Conservation (phyloP, 495 filamentous ascomycete species). For the Rhizodiscina lignyota region DNA sequence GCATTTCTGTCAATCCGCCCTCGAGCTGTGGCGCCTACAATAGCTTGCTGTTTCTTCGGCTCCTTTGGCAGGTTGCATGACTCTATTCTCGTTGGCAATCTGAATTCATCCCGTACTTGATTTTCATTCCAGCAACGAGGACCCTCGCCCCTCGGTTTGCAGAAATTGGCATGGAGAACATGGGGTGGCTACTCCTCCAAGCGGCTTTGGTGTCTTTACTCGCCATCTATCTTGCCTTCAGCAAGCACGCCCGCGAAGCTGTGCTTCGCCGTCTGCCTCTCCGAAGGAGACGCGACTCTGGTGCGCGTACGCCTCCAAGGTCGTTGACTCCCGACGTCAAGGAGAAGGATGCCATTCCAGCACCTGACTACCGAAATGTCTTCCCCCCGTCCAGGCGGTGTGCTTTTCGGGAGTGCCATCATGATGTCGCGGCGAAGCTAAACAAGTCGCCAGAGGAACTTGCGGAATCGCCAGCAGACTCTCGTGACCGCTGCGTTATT, state of each 20-base stretch:
- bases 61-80: no score
- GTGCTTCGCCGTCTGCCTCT: constrained; percentile 15
- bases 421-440: constrained; percentile 8
- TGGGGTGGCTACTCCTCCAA: no score
- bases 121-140: no score
- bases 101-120: no score
- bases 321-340: constrained; percentile 31
- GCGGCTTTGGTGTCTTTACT: no score
- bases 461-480: constrained; percentile 9
- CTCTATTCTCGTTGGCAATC: no score
- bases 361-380: constrained; percentile 26
- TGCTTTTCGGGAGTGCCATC: constrained; percentile 23
- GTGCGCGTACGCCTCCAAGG: constrained; percentile 36
- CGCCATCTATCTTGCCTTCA: constrained; percentile 8
- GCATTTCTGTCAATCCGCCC: no score
- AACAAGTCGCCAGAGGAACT: constrained; percentile 10
- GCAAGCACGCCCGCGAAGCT: constrained; percentile 10
- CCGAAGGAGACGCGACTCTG: constrained; percentile 9
- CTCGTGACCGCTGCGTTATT: constrained; percentile 12
- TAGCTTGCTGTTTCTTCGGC: no score
- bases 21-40: no score
- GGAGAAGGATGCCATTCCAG: constrained; percentile 7
- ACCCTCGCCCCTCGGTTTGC: no score
- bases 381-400: constrained; percentile 42
- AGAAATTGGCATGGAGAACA: no score